A percentile compares a stretch with the other conserved stretches of the same genome.
These are phyloP conservation scores for Bruguiera sexangula DNA, from an alignment of 345 rosid genomes.

Conservation along the genomic window DNA sequence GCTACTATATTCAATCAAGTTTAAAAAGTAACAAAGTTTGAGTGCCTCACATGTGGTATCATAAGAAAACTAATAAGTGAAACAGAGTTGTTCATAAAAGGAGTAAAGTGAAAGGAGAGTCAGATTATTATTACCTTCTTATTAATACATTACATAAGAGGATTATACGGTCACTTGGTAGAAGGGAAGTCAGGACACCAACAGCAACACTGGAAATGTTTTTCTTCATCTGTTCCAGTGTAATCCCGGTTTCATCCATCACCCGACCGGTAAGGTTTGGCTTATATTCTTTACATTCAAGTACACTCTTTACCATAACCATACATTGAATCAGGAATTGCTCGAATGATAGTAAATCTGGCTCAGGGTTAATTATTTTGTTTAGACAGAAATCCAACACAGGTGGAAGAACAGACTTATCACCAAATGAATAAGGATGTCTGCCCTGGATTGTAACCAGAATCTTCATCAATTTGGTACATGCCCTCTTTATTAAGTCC, in stretches of 20 bases:
- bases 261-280: constrained; percentile 82
- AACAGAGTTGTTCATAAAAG: neutral
- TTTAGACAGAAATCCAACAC: constrained; percentile 87
- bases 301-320: constrained; percentile 82
- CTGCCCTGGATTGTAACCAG: constrained; percentile 74
- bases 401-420: constrained; percentile 71
- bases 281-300: constrained; percentile 96
- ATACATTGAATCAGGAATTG: constrained; percentile 89
- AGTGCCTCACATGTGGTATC: too few relatives aligned
- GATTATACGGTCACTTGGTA: constrained; percentile 74
- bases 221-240: constrained; percentile 81
- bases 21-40: too few relatives aligned
- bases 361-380: constrained; percentile 73
- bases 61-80: neutral
- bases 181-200: constrained; percentile 68
- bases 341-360: constrained; percentile 56
- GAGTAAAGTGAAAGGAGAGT: neutral
- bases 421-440: constrained; percentile 96
- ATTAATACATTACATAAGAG: constrained; percentile 80
- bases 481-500: constrained; percentile 79
- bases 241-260: constrained; percentile 69
- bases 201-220: constrained; percentile 64
- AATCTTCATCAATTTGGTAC: constrained; percentile 91
- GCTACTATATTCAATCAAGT: neutral
- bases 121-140: constrained; percentile 58